Conservation (phyloP, 805 yeast genomes). For the Grigorovia yakushimaensis region DNA sequence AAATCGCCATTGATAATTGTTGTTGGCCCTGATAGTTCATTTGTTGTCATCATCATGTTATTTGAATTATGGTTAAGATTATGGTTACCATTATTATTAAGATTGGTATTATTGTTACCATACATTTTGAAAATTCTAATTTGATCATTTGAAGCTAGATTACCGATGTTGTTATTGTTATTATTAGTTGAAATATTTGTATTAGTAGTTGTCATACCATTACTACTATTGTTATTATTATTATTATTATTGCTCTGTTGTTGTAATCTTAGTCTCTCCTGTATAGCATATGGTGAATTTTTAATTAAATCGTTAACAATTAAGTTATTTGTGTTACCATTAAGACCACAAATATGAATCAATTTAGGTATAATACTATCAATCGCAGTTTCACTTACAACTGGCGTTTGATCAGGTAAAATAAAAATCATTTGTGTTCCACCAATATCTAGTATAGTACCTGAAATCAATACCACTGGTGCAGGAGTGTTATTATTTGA, state of each 20-base stretch:
- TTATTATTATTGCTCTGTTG: slow-evolving; percentile 1
- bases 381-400: slow-evolving; percentile 36
- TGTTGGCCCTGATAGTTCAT: slow-evolving; percentile 6
- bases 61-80: slow-evolving; percentile 2
- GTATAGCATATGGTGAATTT: slow-evolving; percentile 13
- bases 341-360: slow-evolving; percentile 14
- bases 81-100: background rate
- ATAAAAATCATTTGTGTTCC: slow-evolving; percentile 99
- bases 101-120: slow-evolving; percentile 8
- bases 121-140: slow-evolving; percentile 28
- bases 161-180: slow-evolving; percentile 1
- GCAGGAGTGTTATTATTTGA: slow-evolving; percentile 5
- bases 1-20: slow-evolving; percentile 4
- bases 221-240: slow-evolving; percentile 4
- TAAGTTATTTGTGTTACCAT: slow-evolving; percentile 15
- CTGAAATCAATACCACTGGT: slow-evolving; percentile 59
- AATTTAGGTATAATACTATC: slow-evolving; percentile 28
- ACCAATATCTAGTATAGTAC: slow-evolving; percentile 89
- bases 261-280: slow-evolving; percentile 2
- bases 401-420: slow-evolving; percentile 80
- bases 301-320: slow-evolving; percentile 18
- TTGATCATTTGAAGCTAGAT: slow-evolving; percentile 12
- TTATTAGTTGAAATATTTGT: slow-evolving; percentile 4
- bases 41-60: background rate
- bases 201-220: slow-evolving; percentile 8